Evolutionary conservation across 208 protist species (phyloP).

Genomic region (Polymyxa betae): DNA sequence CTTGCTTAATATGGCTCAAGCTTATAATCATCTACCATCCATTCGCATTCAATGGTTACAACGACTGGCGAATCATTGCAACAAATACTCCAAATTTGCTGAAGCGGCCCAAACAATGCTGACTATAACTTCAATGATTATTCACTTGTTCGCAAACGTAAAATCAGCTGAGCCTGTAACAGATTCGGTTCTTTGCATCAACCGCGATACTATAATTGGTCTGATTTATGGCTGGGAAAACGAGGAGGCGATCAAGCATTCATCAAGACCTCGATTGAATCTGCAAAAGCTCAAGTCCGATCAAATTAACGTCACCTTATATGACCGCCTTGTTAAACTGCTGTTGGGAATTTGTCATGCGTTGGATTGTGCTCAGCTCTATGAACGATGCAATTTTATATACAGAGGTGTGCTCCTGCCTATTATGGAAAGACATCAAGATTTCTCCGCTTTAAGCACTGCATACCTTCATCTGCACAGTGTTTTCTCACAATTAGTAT

Average conservation of each 20-base stretch:
- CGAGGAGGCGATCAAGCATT: too few species aligned
- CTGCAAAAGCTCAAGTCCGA: not conserved
- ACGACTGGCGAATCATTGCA: constrained; percentile 21
- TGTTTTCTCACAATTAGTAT: not conserved
- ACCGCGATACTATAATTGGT: not conserved
- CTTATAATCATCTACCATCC: constrained; percentile 23
- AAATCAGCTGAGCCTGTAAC: not conserved
- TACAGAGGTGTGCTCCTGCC: not conserved
- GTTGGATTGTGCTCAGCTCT: constrained; percentile 32
- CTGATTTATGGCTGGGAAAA: not conserved
- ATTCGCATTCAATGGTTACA: constrained; percentile 44
- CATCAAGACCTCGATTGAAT: not conserved
- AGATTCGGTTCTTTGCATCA: not conserved
- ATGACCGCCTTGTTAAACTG: not conserved
- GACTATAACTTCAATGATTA: not conserved
- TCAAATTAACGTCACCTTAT: not conserved
- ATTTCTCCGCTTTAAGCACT: not conserved
- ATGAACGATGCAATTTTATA: constrained; percentile 17
- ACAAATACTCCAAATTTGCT: not conserved
- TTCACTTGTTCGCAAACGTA: not conserved
- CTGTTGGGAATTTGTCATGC: not conserved
- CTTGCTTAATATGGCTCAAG: not conserved
- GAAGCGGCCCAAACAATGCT: constrained; percentile 1
- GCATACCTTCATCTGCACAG: constrained; percentile 28
- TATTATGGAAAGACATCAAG: not conserved